Conservation (phyloP, 2,329 filamentous ascomycete species). For the Herpotrichia juniperi region DNA sequence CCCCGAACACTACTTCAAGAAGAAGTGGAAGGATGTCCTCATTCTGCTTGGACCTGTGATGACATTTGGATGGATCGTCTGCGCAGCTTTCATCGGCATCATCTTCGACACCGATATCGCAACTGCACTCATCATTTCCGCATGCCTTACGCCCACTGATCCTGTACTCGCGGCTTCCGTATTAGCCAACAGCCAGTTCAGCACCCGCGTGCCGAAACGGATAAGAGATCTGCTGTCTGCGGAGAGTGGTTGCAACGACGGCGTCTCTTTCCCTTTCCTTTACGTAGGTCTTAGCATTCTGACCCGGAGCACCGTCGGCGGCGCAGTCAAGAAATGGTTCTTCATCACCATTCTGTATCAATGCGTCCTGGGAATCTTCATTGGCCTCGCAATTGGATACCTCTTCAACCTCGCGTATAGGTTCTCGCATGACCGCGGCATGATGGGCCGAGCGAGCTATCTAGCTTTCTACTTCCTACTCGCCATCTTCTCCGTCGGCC, state of each 20-base stretch:
- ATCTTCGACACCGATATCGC: conserved; percentile 55
- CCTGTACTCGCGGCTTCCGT: conserved; percentile 62
- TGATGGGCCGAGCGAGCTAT: conserved; percentile 57
- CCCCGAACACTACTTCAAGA: conserved; percentile 54
- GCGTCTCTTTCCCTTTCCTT: conserved; percentile 62
- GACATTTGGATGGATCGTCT: conserved; percentile 56
- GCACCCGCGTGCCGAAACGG: conserved; percentile 56
- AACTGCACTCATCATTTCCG: conserved; percentile 58
- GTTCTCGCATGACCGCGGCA: conserved; percentile 53
- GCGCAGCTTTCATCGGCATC: conserved; percentile 52
- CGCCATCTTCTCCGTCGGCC: conserved; percentile 58
- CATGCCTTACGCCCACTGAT: conserved; percentile 63
- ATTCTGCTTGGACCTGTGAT: conserved; percentile 60
- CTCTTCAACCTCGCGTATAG: conserved; percentile 56
- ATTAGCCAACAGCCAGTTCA: conserved; percentile 60
- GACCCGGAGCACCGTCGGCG: conserved; percentile 44
- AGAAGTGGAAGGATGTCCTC: conserved; percentile 58
- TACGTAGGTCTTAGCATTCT: conserved; percentile 59
- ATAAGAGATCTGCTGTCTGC: conserved; percentile 59
- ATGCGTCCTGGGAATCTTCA: conserved; percentile 54
- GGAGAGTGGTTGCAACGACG: conserved; percentile 64
- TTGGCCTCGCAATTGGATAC: conserved; percentile 57
- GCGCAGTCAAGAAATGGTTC: conserved; percentile 58
- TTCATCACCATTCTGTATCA: conserved; percentile 62
- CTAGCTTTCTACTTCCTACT: conserved; percentile 63